Evolutionary conservation across 164 flowering plant genomes (phyloP).

Genomic region (Umbellularia californica): DNA sequence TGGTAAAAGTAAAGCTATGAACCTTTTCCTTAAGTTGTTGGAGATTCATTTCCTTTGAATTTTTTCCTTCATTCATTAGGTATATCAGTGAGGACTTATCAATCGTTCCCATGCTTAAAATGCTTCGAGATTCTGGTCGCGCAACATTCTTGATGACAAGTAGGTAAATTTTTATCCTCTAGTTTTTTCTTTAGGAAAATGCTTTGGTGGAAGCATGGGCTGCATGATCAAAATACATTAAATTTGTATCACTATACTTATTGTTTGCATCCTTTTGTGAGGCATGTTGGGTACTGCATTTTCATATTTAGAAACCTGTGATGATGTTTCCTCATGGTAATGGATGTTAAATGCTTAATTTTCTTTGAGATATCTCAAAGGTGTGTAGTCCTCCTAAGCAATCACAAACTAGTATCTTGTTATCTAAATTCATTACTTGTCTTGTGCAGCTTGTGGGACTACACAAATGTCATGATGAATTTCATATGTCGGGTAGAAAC

Average conservation of each 20-base stretch:
- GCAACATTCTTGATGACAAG: constrained; percentile 90
- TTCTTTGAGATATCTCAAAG: too few species aligned
- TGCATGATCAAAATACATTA: neutral
- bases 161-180: constrained; percentile 41
- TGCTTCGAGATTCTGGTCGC: constrained; percentile 89
- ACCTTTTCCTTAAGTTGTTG: neutral
- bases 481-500: constrained; percentile 59
- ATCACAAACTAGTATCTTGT: neutral
- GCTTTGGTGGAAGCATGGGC: neutral
- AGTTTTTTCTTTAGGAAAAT: neutral
- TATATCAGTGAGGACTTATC: constrained; percentile 76
- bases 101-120: constrained; percentile 86
- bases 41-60: neutral
- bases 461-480: constrained; percentile 90
- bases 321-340: too few species aligned
- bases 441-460: constrained; percentile 92
- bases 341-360: too few species aligned
- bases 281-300: neutral
- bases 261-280: neutral
- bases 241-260: neutral
- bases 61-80: constrained; percentile 32
- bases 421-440: constrained; percentile 4
- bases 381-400: too few species aligned
- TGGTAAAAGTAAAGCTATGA: neutral
- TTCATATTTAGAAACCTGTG: too few species aligned